A percentile compares a stretch with the other conserved stretches of the same genome.
phyloP scores from a whole-genome alignment of 2,329 filamentous ascomycete species.

The Colletotrichum lindemuthianum region DNA sequence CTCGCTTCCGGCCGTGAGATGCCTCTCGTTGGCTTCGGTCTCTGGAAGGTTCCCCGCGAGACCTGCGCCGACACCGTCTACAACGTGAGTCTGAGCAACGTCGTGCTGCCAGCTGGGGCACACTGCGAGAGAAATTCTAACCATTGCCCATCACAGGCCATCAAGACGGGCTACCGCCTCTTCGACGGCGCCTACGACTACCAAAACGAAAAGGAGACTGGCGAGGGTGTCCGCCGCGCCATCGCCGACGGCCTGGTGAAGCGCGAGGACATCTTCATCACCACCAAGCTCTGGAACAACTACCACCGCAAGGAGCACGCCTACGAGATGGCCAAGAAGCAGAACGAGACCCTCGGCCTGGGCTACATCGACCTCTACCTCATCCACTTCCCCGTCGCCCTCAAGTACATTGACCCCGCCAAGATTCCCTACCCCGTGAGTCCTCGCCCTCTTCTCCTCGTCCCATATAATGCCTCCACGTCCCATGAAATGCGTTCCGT shows the following conservation, averaged over 20 bases:
- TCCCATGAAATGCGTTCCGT: neutral
- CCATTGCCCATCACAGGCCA: conserved; percentile 44
- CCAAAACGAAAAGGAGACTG: conserved; percentile 73
- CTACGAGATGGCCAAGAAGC: conserved; percentile 66
- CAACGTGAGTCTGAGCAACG: conserved; percentile 45
- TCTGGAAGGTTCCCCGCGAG: conserved; percentile 73
- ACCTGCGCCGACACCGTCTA: conserved; percentile 68
- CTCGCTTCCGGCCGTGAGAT: conserved; percentile 60
- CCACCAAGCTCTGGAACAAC: conserved; percentile 87
- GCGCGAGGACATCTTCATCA: conserved; percentile 84
- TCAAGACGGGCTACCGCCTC: conserved; percentile 63
- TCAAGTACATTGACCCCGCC: conserved; percentile 54
- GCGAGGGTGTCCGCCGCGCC: conserved; percentile 67
- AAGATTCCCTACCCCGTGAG: conserved; percentile 50
- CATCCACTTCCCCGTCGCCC: conserved; percentile 68
- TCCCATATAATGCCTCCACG: neutral
- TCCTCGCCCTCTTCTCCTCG: neutral
- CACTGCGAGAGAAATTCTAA: fast-evolving
- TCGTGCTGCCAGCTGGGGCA: fast-evolving
- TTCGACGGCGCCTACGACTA: conserved; percentile 68
- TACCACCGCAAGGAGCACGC: conserved; percentile 76
- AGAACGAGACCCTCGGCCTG: conserved; percentile 69
- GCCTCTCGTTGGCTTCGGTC: conserved; percentile 71
- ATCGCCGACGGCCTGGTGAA: conserved; percentile 69
- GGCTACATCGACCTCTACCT: conserved; percentile 77